phyloP scores from a whole-genome alignment of 2,329 filamentous ascomycete genomes.

The Trichoderma semiorbis region DNA sequence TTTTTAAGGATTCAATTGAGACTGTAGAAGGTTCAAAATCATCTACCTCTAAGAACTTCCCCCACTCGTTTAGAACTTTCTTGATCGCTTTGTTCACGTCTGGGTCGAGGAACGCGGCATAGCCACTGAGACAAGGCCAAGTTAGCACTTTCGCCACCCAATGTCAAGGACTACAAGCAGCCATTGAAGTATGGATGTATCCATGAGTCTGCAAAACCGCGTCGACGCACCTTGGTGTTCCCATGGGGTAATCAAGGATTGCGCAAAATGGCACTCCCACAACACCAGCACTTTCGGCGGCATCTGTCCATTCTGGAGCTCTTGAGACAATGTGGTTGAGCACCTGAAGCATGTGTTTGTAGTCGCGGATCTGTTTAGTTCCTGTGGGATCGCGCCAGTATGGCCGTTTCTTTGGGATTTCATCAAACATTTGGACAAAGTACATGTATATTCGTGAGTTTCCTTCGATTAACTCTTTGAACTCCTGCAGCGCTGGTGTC shows the following conservation, averaged over 20 bases:
- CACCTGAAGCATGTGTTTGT: constrained; percentile 62
- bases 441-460: constrained; percentile 64
- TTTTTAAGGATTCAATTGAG: background rate
- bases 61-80: constrained; percentile 56
- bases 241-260: constrained; percentile 56
- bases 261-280: constrained; percentile 53
- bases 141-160: background rate
- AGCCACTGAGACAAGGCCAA: constrained; percentile 35
- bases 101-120: constrained; percentile 53
- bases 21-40: background rate
- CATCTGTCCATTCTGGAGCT: constrained; percentile 52
- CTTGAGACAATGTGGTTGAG: constrained; percentile 57
- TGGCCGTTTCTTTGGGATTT: constrained; percentile 42
- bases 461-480: constrained; percentile 62
- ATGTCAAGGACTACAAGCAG: background rate
- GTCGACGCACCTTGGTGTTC: constrained; percentile 43
- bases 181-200: background rate
- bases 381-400: constrained; percentile 62
- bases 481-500: constrained; percentile 60
- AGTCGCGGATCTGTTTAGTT: constrained; percentile 60
- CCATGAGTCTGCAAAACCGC: background rate
- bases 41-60: constrained; percentile 51
- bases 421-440: constrained; percentile 64
- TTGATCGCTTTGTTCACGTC: constrained; percentile 53
- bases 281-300: constrained; percentile 48